Conservation (phyloP, 768 basidiomycete species). For the Rhizopogon rudus region DNA sequence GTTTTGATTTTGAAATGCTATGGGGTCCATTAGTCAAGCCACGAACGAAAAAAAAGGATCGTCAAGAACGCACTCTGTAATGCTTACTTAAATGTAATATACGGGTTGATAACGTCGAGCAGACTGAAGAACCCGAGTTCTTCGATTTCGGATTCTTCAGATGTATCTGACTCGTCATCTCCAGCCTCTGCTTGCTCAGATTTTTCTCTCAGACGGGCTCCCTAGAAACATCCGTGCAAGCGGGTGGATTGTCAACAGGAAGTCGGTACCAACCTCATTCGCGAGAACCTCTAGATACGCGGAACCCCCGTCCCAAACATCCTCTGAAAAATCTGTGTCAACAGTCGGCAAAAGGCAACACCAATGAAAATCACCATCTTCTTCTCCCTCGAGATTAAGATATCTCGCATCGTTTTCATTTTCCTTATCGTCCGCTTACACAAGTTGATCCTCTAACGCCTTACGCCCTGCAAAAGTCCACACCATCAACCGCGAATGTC, state of each 20-base stretch:
- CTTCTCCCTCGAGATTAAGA: conserved; percentile 46
- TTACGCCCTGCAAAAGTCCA: conserved; percentile 44
- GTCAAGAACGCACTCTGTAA: conserved; percentile 55
- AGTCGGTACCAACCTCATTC: conserved; percentile 51
- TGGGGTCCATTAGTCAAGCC: background rate
- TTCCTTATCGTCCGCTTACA: conserved; percentile 13
- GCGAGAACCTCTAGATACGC: conserved; percentile 86
- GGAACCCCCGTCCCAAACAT: conserved; percentile 85
- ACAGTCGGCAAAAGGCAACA: background rate
- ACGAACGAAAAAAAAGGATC: background rate
- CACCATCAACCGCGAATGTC: too few species aligned
- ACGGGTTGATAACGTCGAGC: conserved; percentile 75
- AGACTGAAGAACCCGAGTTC: conserved; percentile 85
- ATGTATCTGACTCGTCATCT: conserved; percentile 34
- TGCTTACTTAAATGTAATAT: conserved; percentile 72
- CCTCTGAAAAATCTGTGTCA: conserved; percentile 41
- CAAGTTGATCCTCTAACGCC: conserved; percentile 45
- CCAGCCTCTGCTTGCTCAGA: conserved; percentile 37
- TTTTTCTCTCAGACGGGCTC: conserved; percentile 67
- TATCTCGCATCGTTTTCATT: conserved; percentile 38
- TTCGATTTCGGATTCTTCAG: conserved; percentile 57
- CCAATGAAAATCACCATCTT: conserved; percentile 40
- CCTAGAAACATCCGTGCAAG: conserved; percentile 33
- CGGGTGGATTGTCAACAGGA: background rate
- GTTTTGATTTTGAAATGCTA: conserved; percentile 57